Evolutionary conservation across 2,329 filamentous ascomycete genomes (phyloP).

Genomic region (Verticillium zaregamsianum): DNA sequence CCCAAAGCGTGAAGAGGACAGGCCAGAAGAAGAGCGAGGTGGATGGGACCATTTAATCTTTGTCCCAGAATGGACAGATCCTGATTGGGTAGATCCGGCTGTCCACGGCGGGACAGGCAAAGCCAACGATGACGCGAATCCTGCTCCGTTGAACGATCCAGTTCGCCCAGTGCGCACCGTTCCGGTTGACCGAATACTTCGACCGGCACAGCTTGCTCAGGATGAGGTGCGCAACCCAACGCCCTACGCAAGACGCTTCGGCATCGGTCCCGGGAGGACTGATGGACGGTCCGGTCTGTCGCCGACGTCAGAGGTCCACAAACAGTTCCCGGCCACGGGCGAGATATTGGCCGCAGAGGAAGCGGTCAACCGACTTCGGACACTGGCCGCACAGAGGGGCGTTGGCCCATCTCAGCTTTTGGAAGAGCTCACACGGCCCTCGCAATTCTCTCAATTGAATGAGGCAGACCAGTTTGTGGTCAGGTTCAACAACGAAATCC

Average conservation of each 20-base stretch:
- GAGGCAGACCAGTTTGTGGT: not conserved
- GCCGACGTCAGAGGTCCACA: constrained; percentile 12
- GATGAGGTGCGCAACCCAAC: constrained; percentile 20
- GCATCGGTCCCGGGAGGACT: constrained; percentile 20
- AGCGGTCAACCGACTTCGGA: constrained; percentile 12
- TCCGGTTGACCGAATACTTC: not conserved
- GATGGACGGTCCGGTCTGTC: constrained; percentile 26
- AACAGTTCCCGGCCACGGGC: not conserved
- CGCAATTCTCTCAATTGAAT: not conserved
- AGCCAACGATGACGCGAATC: no score
- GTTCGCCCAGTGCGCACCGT: no score
- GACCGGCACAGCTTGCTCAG: constrained; percentile 11
- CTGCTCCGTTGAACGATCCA: no score
- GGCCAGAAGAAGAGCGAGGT: not conserved
- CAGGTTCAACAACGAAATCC: constrained; percentile 6
- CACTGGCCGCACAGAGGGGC: constrained; percentile 7
- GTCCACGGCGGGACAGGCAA: not conserved
- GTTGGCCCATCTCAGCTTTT: constrained; percentile 13
- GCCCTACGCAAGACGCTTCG: constrained; percentile 21
- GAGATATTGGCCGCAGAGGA: not conserved
- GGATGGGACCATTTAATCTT: constrained; percentile 9
- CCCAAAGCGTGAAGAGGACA: no score
- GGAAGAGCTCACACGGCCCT: not conserved
- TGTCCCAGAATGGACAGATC: constrained; percentile 22
- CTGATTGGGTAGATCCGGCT: constrained; percentile 19